A percentile compares a stretch with the other conserved stretches of the same genome.
phyloP scores from a whole-genome alignment of 2,329 filamentous ascomycete species.

The Epichloe aotearoae region DNA sequence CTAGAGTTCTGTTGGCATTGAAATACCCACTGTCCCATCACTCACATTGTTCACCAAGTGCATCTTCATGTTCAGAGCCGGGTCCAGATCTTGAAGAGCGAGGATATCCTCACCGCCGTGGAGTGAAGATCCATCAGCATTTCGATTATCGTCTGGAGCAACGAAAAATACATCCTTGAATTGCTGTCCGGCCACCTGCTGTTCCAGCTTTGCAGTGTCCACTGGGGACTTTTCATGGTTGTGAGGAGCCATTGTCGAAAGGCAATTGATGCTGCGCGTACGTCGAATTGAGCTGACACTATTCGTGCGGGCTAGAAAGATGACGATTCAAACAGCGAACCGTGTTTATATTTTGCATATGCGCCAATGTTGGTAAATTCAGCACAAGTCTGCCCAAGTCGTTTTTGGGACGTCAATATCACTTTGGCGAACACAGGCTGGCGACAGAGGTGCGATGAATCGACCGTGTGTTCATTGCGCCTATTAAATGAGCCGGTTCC shows the following conservation, averaged over 20 bases:
- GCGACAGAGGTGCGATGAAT: too few species aligned
- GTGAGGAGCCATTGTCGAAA: not conserved
- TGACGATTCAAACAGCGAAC: not conserved
- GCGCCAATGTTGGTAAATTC: too few species aligned
- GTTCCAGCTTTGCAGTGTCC: conserved; percentile 8
- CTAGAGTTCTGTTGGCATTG: not conserved
- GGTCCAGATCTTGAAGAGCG: conserved; percentile 43
- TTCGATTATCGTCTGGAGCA: conserved; percentile 5
- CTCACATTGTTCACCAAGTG: conserved; percentile 53
- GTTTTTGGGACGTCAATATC: not conserved
- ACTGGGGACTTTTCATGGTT: not conserved
- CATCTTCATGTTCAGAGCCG: conserved; percentile 53
- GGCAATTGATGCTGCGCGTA: too few species aligned
- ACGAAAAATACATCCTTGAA: not conserved
- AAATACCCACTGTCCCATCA: conserved; percentile 2
- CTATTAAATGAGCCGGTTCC: not conserved
- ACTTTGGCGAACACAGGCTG: not conserved
- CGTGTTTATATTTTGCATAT: not conserved
- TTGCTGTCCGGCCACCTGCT: conserved; percentile 2
- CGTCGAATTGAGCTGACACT: not conserved
- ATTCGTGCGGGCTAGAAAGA: not conserved
- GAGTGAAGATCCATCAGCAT: conserved; percentile 11
- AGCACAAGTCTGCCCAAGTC: not conserved
- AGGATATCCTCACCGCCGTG: conserved; percentile 35
- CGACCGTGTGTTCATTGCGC: not conserved